Evolutionary conservation across 345 rosid genomes (phyloP), one percentile per base, ranked within the genome.

Genomic region (Ceriops decandra): DNA sequence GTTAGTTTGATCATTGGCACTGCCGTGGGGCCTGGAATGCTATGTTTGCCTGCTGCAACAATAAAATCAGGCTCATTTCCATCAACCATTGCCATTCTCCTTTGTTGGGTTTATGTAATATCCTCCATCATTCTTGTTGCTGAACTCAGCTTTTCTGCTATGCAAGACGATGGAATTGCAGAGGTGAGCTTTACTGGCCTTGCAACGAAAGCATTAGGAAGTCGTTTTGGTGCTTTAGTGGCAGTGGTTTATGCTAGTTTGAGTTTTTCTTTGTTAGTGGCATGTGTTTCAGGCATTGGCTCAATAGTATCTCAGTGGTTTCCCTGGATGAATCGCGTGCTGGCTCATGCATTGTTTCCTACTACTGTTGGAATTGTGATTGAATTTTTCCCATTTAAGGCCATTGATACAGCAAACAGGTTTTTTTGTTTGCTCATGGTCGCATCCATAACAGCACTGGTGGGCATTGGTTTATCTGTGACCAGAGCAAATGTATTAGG

Each of bases 21-120:
- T 33, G 97, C 98, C 47, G 97, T 90, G 5, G 97, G 98, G 46
- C 96, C 97, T 13, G 98, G 97, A 22, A 90, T 90, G 93, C 82
- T 89, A 54, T 92, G 92, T 57, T 86, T 93, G 59, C 98, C 97
- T 10, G 90, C 93, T 46, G 86, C 90, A 68, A 93, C 96, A 5
- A 81, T 89, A 72, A 87, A 74, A 75, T 87, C 90, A 9, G 98
- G 97, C 20, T 81, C 97, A 6, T 68, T 87, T 68, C 93, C 93
- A 47, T 88, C 97, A 15, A 84, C 85, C 46, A 47, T 87, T 2
- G 77, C 81, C 54, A 82, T 93, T 69, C 75, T 90, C 75, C 78
- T 87, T 59, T 87, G 90, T 36, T 89, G 97, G 98, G 80, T 89
- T 66, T 93, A 90, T 79, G 97, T 87, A 42, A 79, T 90, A 56